Evolutionary conservation across 2,329 filamentous ascomycete genomes (phyloP).

Genomic region (Tolypocladium inflatum): DNA sequence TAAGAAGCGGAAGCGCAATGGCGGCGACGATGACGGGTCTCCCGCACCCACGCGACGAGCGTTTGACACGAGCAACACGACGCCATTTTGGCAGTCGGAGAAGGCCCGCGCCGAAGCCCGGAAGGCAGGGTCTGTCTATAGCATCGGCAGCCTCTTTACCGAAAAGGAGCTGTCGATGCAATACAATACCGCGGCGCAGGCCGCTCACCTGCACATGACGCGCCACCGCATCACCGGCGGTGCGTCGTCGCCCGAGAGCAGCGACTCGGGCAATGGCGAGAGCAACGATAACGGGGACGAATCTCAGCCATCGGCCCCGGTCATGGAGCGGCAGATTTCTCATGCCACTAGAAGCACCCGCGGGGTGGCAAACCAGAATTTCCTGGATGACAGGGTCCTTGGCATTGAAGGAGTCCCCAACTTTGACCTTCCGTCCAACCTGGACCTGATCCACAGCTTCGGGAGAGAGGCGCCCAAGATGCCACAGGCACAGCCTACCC

Average conservation of each 20-base stretch:
- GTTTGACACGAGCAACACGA: slow-evolving; percentile 47
- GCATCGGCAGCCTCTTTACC: slow-evolving; percentile 61
- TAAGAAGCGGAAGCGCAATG: slow-evolving; percentile 55
- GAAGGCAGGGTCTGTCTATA: slow-evolving; percentile 51
- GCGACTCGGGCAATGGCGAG: slow-evolving; percentile 42
- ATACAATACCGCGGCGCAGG: slow-evolving; percentile 53
- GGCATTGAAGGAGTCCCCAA: slow-evolving; percentile 52
- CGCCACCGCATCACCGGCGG: slow-evolving; percentile 45
- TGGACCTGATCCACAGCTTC: slow-evolving; percentile 44
- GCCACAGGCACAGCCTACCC: slow-evolving; percentile 45
- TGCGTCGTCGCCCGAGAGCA: slow-evolving; percentile 41
- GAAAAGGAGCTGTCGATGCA: slow-evolving; percentile 60
- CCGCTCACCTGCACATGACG: slow-evolving; percentile 52
- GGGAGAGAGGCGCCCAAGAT: slow-evolving; percentile 42
- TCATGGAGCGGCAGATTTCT: slow-evolving; percentile 55
- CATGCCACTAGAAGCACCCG: slow-evolving; percentile 56
- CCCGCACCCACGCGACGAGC: slow-evolving; percentile 47
- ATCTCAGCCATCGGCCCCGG: slow-evolving; percentile 36
- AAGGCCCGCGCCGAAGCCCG: slow-evolving; percentile 43
- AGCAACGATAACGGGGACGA: slow-evolving; percentile 41
- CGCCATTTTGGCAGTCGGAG: slow-evolving; percentile 54
- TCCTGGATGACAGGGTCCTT: slow-evolving; percentile 46
- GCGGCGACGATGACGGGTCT: slow-evolving; percentile 52
- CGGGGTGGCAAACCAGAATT: slow-evolving; percentile 42
- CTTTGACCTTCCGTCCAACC: slow-evolving; percentile 48